phyloP scores from a whole-genome alignment of 495 filamentous ascomycete genomes.

The Echria macrotheca region DNA sequence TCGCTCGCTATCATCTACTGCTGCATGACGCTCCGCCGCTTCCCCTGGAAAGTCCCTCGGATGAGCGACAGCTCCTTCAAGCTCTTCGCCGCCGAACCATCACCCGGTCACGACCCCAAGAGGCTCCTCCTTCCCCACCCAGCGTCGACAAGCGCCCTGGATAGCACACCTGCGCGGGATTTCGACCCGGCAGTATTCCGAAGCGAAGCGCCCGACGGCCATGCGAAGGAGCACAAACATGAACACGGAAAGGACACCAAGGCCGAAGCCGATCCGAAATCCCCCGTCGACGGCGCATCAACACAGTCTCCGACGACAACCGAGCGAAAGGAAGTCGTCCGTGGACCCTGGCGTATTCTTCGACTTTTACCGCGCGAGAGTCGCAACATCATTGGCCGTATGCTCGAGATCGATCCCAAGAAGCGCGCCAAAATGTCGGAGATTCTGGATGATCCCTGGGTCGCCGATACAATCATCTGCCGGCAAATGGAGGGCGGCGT shows the following conservation, averaged over 20 bases:
- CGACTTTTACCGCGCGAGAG: conserved; percentile 86
- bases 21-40: conserved; percentile 94
- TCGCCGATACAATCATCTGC: conserved; percentile 61
- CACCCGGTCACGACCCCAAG: conserved; percentile 47
- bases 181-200: conserved; percentile 28
- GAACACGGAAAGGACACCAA: conserved; percentile 6
- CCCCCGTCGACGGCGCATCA: no score
- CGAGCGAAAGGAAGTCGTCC: conserved; percentile 80
- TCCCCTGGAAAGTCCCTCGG: conserved; percentile 95
- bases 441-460: conserved; percentile 86
- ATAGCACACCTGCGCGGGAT: conserved; percentile 31
- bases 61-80: conserved; percentile 91
- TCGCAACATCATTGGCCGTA: conserved; percentile 80
- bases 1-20: conserved; percentile 98
- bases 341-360: conserved; percentile 90
- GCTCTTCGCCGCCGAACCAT: conserved; percentile 76
- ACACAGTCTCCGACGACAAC: no score
- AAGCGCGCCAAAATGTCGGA: conserved; percentile 79
- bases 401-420: conserved; percentile 86
- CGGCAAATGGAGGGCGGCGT: conserved; percentile 39
- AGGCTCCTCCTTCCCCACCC: conserved; percentile 37
- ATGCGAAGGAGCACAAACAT: conserved; percentile 10
- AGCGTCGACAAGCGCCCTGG: conserved; percentile 33
- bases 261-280: conserved; percentile 44
- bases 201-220: conserved; percentile 6